These are phyloP conservation scores for Domatiomyces globalis DNA, from an alignment of 2,329 filamentous ascomycete genomes.

Conservation along the genomic window DNA sequence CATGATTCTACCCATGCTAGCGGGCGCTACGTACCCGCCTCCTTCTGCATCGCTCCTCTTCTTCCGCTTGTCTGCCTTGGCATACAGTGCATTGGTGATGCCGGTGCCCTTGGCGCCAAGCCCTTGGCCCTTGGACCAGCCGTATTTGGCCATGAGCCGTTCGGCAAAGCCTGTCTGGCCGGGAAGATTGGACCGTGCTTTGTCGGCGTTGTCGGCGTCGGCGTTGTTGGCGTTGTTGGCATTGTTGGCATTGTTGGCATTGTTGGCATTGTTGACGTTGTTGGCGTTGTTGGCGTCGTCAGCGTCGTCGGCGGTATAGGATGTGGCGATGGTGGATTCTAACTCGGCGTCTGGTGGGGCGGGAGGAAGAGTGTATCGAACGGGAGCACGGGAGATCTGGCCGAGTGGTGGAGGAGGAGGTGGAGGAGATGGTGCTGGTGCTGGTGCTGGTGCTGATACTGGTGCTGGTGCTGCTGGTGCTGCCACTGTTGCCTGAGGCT, in stretches of 20 bases:
- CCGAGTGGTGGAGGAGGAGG: conserved; percentile 26
- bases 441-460: conserved; percentile 15
- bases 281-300: too few relatives aligned
- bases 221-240: too few relatives aligned
- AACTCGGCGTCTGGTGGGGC: conserved; percentile 32
- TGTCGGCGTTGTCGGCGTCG: too few relatives aligned
- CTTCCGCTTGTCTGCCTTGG: conserved; percentile 74
- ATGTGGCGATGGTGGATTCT: conserved; percentile 4
- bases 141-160: conserved; percentile 83
- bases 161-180: conserved; percentile 76
- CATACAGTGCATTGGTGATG: conserved; percentile 69
- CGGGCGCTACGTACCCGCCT: conserved; percentile 59
- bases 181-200: conserved; percentile 49
- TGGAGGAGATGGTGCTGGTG: conserved; percentile 22
- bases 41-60: conserved; percentile 66
- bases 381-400: conserved; percentile 59
- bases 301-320: conserved; percentile 16
- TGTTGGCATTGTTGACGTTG: too few relatives aligned
- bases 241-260: too few relatives aligned
- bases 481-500: conserved; percentile 21
- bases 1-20: conserved; percentile 62
- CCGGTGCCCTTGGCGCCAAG: conserved; percentile 70
- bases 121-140: conserved; percentile 77
- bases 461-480: conserved; percentile 24
- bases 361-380: conserved; percentile 52